Percentiles rank a stretch among this genome's conserved stretches.
Conservation (phyloP, 306 rosid genomes). For the Quercus cerris region DNA sequence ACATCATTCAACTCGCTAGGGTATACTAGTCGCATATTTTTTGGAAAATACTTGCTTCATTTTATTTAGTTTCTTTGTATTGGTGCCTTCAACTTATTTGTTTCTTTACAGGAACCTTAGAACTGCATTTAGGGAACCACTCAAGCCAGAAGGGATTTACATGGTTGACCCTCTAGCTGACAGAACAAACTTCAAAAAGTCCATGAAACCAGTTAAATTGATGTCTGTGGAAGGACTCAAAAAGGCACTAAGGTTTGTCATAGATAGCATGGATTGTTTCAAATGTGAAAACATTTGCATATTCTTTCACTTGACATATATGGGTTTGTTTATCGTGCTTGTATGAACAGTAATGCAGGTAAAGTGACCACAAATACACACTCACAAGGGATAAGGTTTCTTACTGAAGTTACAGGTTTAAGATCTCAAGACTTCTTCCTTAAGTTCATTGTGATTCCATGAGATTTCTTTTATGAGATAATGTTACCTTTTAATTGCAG, state of each 20-base stretch:
- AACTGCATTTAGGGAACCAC: constrained; percentile 61
- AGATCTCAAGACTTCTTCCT: constrained; percentile 1
- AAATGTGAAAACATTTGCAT: not conserved
- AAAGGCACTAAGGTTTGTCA: constrained; percentile 80
- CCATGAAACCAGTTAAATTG: constrained; percentile 52
- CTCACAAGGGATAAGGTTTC: constrained; percentile 94
- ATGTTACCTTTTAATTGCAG: constrained; percentile 41
- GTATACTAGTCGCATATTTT: not conserved
- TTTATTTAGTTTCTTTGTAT: constrained; percentile 4
- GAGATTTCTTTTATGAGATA: constrained; percentile 21
- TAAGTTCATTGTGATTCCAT: constrained; percentile 3
- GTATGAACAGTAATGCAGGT: constrained; percentile 64
- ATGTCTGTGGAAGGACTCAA: constrained; percentile 74
- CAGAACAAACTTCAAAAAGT: constrained; percentile 43
- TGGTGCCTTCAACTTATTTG: not conserved
- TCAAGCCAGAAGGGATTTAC: constrained; percentile 70
- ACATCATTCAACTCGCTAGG: not conserved
- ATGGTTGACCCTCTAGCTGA: constrained; percentile 70
- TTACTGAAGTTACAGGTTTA: constrained; percentile 73
- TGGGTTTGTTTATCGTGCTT: constrained; percentile 16
- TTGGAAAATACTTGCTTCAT: constrained; percentile 5
- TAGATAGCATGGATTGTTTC: constrained; percentile 5
- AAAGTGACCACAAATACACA: constrained; percentile 76
- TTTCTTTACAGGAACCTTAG: constrained; percentile 62
- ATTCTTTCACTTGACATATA: not conserved